Evolutionary conservation across 2,329 filamentous ascomycete species (phyloP), one percentile per base, ranked within the genome.

Genomic region (Capronia epimyces): DNA sequence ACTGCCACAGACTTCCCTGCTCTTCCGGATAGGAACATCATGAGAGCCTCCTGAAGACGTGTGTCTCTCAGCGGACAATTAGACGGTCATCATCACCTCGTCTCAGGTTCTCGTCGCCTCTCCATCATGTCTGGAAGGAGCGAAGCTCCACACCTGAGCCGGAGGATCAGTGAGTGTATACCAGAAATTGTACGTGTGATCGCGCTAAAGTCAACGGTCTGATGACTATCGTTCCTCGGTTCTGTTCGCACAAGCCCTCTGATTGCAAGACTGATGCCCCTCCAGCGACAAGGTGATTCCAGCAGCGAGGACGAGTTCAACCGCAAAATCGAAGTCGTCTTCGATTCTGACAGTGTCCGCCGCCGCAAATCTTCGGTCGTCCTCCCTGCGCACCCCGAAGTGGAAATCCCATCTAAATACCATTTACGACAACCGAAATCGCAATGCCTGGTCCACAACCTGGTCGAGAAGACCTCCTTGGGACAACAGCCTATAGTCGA

Each of bases 341-440:
- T 83, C 62, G 75, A 76, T 60, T 68, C 71, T 40, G 73, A 76
- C 49, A 70, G 64, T 52, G 69, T 65, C 42, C 75, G 77, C 55
- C 76, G 80, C 49, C 77, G 81, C 60, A 80, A 80, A 67, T 81
- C 81, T 16, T 83, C 81, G 2, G 69, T 83, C 16, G 76, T 76
- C 27, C 67, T 68, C 13, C 18, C 56, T 13, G 59, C 60, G 36
- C 41, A 42, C 4, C 55, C 50, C 15, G 25, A 22, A 13, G 15
- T 50, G 32, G 55, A 53, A 32, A 52, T 43, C 65, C 71, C 52
- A 63, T 69, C 18, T 64, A 63, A 24, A 62, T 72, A 27, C 64
- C 65, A 24, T 66, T 67, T 20, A 64, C 69, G 12, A 53, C 68
- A 56, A 68, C 68, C 49, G 56, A 62, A 66, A 25, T 82, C 80